Conservation (phyloP, 2,329 filamentous ascomycete genomes). For the Fusarium guadeloupense region DNA sequence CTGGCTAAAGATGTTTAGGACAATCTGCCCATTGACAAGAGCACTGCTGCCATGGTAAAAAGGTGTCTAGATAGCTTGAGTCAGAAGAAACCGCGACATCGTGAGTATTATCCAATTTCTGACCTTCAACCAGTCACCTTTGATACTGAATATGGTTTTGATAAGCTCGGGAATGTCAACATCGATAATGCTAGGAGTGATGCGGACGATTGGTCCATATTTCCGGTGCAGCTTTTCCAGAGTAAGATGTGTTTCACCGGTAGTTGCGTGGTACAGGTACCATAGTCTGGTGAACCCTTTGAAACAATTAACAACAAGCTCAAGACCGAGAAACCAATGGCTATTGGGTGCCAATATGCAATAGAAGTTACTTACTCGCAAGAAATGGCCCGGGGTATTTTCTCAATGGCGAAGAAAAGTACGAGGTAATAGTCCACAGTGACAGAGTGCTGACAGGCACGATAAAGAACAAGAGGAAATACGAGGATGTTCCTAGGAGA, state of each 20-base stretch:
- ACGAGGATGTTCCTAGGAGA: neutral
- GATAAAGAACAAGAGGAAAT: constrained; percentile 4
- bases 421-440: constrained; percentile 20
- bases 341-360: neutral
- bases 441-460: constrained; percentile 3
- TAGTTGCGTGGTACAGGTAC: constrained; percentile 46
- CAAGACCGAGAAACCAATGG: neutral
- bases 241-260: constrained; percentile 43
- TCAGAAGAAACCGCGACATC: neutral
- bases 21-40: constrained; percentile 41
- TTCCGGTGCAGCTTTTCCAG: constrained; percentile 49
- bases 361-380: constrained; percentile 37
- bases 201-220: constrained; percentile 53
- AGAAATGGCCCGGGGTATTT: constrained; percentile 47
- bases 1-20: constrained; percentile 41
- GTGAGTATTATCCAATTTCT: constrained; percentile 13
- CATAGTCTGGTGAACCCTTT: constrained; percentile 49
- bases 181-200: constrained; percentile 52
- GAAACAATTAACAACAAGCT: neutral
- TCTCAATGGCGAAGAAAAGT: constrained; percentile 39
- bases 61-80: constrained; percentile 24
- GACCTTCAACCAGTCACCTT: constrained; percentile 48
- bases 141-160: constrained; percentile 49
- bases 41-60: constrained; percentile 42
- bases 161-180: constrained; percentile 51